Conservation (phyloP, 345 rosid species). For the Salix arbutifolia region DNA sequence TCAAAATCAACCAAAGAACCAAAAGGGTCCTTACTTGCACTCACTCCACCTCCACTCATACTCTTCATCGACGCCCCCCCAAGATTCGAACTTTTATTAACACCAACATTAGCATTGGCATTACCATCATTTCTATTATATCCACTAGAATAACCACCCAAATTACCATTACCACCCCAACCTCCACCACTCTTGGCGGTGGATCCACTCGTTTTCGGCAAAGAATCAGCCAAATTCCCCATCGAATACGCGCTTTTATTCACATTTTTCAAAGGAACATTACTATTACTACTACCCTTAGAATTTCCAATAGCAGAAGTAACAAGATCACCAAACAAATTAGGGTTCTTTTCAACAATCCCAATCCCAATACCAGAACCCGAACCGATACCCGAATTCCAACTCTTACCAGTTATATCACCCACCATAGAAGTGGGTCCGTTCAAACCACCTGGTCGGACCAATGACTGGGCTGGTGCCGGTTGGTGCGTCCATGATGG, state of each 20-base stretch:
- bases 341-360: constrained; percentile 61
- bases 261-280: constrained; percentile 69
- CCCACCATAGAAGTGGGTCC: constrained; percentile 83
- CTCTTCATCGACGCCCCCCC: constrained; percentile 66
- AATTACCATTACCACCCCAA: constrained; percentile 39
- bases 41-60: constrained; percentile 33
- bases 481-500: constrained; percentile 92
- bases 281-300: constrained; percentile 24
- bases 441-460: constrained; percentile 31
- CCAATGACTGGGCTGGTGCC: constrained; percentile 40
- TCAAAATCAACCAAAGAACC: constrained; percentile 70
- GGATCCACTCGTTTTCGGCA: constrained; percentile 56
- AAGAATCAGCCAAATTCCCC: constrained; percentile 77
- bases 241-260: constrained; percentile 55
- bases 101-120: constrained; percentile 16
- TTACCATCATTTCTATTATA: constrained; percentile 29
- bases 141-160: constrained; percentile 38
- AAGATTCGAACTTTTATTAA: constrained; percentile 41
- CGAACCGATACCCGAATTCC: constrained; percentile 45
- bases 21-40: constrained; percentile 65
- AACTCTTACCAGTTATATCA: constrained; percentile 84
- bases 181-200: constrained; percentile 33
- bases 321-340: constrained; percentile 84
- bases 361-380: constrained; percentile 68
- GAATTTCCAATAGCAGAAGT: constrained; percentile 68